phyloP scores from a whole-genome alignment of 179 eudicot species.

The Carnegiea gigantea region DNA sequence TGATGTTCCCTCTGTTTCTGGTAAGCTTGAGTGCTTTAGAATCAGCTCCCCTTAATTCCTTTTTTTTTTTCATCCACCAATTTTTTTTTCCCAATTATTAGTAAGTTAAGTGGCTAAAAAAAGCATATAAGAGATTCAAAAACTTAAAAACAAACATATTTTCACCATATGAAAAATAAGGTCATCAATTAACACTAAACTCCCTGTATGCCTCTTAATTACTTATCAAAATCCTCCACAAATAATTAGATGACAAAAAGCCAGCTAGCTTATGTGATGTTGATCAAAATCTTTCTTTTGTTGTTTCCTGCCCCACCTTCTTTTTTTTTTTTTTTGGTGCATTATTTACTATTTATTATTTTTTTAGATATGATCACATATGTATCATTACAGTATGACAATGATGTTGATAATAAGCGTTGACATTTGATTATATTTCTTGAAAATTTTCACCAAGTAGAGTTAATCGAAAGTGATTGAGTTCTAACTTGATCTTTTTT shows the following conservation, averaged over 20 bases:
- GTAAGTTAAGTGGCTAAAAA: too few relatives aligned
- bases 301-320: constrained; percentile 8
- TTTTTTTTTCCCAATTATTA: too few relatives aligned
- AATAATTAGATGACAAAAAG: too few relatives aligned
- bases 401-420: constrained; percentile 24
- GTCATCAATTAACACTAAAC: too few relatives aligned
- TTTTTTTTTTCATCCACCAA: constrained; percentile 7
- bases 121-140: too few relatives aligned
- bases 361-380: neutral
- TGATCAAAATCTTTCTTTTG: constrained; percentile 8
- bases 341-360: neutral
- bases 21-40: constrained; percentile 33
- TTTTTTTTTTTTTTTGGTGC: neutral
- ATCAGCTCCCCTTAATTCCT: constrained; percentile 14
- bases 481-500: neutral
- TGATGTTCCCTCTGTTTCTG: constrained; percentile 34
- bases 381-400: constrained; percentile 5
- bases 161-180: too few relatives aligned
- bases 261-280: too few relatives aligned
- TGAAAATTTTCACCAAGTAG: neutral
- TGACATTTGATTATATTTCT: constrained; percentile 18
- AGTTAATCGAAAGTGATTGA: neutral
- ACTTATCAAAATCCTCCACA: too few relatives aligned
- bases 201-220: too few relatives aligned
- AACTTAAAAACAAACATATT: too few relatives aligned